These are phyloP conservation scores for Tetrahymena elliotti DNA, from an alignment of 73 alveolate species.

Conservation along the genomic window DNA sequence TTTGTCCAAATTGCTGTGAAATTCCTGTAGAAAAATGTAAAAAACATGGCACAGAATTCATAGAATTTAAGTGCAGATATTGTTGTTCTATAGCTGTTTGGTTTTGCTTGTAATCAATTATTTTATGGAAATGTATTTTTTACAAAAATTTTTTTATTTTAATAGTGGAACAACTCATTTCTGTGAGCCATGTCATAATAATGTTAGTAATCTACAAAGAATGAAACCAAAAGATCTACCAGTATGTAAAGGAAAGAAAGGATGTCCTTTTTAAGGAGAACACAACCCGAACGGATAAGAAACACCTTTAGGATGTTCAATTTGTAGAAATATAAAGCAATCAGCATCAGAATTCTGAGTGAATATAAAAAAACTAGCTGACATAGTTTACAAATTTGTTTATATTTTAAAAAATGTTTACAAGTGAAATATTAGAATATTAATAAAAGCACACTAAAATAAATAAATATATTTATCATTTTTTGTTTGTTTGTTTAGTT, in stretches of 20 bases:
- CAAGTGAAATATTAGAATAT: too few species aligned
- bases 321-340: constrained; percentile 74
- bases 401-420: too few species aligned
- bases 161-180: constrained; percentile 91
- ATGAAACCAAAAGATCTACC: constrained; percentile 68
- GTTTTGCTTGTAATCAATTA: constrained; percentile 82
- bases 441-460: too few species aligned
- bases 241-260: constrained; percentile 67
- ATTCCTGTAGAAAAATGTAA: constrained; percentile 83
- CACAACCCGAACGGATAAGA: constrained; percentile 98
- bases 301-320: constrained; percentile 89
- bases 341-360: constrained; percentile 41
- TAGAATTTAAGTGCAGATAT: constrained; percentile 88
- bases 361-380: too few species aligned
- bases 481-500: too few species aligned
- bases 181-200: constrained; percentile 95
- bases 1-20: constrained; percentile 91
- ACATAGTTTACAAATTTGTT: too few species aligned
- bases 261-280: constrained; percentile 76
- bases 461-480: too few species aligned
- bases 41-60: constrained; percentile 84
- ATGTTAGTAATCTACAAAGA: constrained; percentile 86
- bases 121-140: neutral
- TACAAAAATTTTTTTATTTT: neutral
- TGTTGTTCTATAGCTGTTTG: constrained; percentile 94